phyloP scores from a whole-genome alignment of 2,329 filamentous ascomycete species.

The Claviceps citrina region DNA sequence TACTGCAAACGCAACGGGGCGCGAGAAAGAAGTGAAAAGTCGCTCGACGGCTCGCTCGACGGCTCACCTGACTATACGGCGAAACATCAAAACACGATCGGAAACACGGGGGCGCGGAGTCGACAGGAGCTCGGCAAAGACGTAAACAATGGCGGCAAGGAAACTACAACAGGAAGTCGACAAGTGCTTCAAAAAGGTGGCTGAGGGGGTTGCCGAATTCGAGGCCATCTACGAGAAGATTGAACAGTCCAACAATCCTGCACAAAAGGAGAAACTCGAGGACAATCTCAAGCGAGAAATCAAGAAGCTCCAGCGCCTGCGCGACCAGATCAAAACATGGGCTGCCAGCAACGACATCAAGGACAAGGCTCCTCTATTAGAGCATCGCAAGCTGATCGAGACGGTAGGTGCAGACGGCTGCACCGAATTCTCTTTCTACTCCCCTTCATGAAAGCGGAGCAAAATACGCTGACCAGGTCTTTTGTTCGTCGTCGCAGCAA shows the following conservation, averaged over 20 bases:
- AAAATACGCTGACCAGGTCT: background rate
- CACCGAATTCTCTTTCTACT: background rate
- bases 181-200: slow-evolving; percentile 98
- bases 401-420: slow-evolving; percentile 55
- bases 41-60: too few relatives aligned
- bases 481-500: slow-evolving; percentile 41
- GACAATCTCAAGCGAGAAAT: slow-evolving; percentile 98
- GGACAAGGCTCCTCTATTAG: slow-evolving; percentile 89
- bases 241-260: slow-evolving; percentile 74
- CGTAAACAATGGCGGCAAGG: slow-evolving; percentile 66
- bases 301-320: slow-evolving; percentile 95
- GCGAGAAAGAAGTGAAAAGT: background rate
- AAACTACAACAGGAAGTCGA: slow-evolving; percentile 98
- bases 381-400: slow-evolving; percentile 92
- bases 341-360: slow-evolving; percentile 97
- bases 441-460: background rate
- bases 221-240: slow-evolving; percentile 97
- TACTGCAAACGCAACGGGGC: background rate
- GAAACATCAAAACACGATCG: background rate
- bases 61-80: too few relatives aligned
- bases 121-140: background rate
- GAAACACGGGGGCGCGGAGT: background rate
- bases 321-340: slow-evolving; percentile 99
- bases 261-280: slow-evolving; percentile 96
- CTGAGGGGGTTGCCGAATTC: slow-evolving; percentile 82